These are phyloP conservation scores for Cornus controversa DNA, from an alignment of 148 eudicot genomes.

Conservation along the genomic window DNA sequence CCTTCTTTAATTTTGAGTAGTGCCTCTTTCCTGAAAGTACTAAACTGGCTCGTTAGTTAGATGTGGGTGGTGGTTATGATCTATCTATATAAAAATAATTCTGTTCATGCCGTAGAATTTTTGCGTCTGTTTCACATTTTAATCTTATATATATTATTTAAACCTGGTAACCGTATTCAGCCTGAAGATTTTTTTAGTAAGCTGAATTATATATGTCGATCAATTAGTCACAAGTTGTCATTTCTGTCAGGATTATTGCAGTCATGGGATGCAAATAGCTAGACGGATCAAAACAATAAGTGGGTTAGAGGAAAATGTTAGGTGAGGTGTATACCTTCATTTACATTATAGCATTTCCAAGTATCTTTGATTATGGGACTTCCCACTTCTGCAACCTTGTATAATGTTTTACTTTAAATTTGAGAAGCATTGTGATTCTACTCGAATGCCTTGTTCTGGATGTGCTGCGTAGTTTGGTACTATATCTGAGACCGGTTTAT, in stretches of 20 bases:
- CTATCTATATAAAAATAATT: background rate
- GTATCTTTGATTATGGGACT: background rate
- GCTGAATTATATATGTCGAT: background rate
- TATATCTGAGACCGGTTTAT: background rate
- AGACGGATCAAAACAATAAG: conserved; percentile 55
- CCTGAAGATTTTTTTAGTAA: background rate
- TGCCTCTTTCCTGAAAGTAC: background rate
- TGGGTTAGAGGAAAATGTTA: conserved; percentile 59
- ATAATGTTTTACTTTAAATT: background rate
- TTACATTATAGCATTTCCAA: background rate
- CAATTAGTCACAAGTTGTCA: background rate
- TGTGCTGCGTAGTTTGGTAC: background rate
- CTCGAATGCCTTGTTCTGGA: background rate
- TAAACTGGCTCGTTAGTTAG: background rate
- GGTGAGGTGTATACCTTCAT: conserved; percentile 37
- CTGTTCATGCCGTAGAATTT: background rate
- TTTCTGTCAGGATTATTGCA: conserved; percentile 48
- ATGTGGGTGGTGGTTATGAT: background rate
- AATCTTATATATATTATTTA: background rate
- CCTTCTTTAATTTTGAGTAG: no score
- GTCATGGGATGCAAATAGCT: conserved; percentile 46
- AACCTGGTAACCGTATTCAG: background rate
- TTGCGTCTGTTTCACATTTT: background rate
- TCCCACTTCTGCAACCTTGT: background rate
- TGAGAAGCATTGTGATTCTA: background rate